Conservation (phyloP, 164 flowering plant species). For the Magnolia changhungtana region DNA sequence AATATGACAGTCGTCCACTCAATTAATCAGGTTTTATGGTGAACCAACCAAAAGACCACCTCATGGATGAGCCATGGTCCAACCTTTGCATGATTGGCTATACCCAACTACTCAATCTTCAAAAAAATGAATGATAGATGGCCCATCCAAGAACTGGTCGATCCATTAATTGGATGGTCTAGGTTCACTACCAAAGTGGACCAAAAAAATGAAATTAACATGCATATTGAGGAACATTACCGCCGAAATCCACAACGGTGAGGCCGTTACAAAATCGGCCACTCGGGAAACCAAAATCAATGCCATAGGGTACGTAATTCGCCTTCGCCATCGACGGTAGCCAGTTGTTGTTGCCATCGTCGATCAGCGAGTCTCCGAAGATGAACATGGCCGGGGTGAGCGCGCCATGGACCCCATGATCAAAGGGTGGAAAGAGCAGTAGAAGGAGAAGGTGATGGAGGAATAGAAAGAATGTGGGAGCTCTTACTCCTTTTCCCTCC, state of each 20-base stretch:
- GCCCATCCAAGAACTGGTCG: too few species aligned
- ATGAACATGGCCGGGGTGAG: conserved; percentile 39
- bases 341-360: conserved; percentile 41
- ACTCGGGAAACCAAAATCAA: conserved; percentile 34
- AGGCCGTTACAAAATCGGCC: conserved; percentile 43
- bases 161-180: not conserved
- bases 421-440: not conserved
- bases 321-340: conserved; percentile 28
- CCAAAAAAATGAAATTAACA: not conserved
- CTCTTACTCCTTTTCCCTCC: not conserved
- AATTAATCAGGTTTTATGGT: too few species aligned
- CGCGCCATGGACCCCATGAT: not conserved
- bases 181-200: not conserved
- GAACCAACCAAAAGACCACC: too few species aligned
- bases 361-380: conserved; percentile 40
- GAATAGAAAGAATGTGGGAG: not conserved
- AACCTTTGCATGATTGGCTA: not conserved
- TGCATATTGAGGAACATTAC: conserved; percentile 14
- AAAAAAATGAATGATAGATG: not conserved
- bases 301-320: conserved; percentile 40
- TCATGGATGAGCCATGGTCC: too few species aligned
- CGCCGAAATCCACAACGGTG: conserved; percentile 40
- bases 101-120: not conserved
- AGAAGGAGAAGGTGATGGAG: not conserved
- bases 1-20: too few species aligned